A percentile compares a stretch with the other conserved stretches of the same genome.
phyloP scores from a whole-genome alignment of 75 land plant species.

The Larix kaempferi region DNA sequence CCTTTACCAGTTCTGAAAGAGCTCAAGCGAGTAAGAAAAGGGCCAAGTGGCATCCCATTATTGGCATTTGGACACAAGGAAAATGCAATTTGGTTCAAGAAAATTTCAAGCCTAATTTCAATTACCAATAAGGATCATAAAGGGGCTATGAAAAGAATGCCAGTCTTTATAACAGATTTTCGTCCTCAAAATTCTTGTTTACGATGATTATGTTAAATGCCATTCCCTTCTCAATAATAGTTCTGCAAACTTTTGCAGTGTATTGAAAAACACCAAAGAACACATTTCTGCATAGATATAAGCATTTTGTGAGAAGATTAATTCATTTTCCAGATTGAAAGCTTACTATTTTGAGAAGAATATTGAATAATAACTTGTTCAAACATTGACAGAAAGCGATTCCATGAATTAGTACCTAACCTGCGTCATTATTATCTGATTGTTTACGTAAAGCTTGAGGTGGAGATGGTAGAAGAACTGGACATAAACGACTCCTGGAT shows the following conservation, averaged over 20 bases:
- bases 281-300: background rate
- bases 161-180: background rate
- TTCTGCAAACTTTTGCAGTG: background rate
- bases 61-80: conserved; percentile 21
- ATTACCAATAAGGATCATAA: background rate
- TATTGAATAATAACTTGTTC: background rate
- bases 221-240: no score
- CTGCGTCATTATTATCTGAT: background rate
- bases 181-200: background rate
- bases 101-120: background rate
- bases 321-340: background rate
- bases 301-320: background rate
- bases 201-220: no score
- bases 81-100: background rate
- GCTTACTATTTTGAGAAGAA: background rate
- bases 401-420: background rate
- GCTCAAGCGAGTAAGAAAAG: conserved; percentile 6
- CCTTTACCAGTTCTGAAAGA: conserved; percentile 3
- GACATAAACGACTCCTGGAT: background rate
- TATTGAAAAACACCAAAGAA: background rate
- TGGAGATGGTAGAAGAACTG: conserved; percentile 1
- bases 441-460: background rate
- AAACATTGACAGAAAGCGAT: background rate
- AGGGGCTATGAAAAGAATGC: background rate
- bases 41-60: conserved; percentile 19